Percentiles rank a stretch among this genome's conserved stretches.
phyloP scores from a whole-genome alignment of 306 rosid genomes.

The Acacia confusa region DNA sequence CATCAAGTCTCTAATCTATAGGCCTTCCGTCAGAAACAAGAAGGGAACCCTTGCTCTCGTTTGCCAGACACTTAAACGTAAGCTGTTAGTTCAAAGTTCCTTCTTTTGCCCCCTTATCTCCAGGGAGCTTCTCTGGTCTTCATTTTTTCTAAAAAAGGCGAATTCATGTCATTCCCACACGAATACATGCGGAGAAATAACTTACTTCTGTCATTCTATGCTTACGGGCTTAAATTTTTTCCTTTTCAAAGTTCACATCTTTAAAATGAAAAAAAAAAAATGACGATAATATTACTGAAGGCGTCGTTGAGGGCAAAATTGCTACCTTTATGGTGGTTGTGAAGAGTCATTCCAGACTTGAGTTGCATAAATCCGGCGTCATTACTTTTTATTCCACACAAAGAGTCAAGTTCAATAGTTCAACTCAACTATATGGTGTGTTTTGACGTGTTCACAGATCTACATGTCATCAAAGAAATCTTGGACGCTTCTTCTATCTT shows the following conservation, averaged over 20 bases:
- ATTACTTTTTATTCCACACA: neutral
- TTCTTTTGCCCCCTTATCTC: neutral
- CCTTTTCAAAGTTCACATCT: neutral
- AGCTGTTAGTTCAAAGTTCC: neutral
- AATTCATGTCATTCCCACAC: neutral
- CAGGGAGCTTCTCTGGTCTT: neutral
- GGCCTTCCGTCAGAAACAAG: slow-evolving; percentile 82
- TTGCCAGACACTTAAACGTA: slow-evolving; percentile 88
- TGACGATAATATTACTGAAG: neutral
- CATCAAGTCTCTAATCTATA: slow-evolving; percentile 80
- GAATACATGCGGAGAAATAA: neutral
- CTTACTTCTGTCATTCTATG: neutral
- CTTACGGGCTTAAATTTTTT: neutral
- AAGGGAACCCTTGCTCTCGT: slow-evolving; percentile 83
- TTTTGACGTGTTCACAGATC: slow-evolving; percentile 54
- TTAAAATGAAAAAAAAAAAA: neutral
- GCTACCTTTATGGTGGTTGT: neutral
- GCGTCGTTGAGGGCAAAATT: neutral
- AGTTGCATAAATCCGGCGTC: neutral
- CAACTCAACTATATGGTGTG: neutral
- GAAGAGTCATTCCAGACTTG: neutral
- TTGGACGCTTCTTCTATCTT: slow-evolving; percentile 46
- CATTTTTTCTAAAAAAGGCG: neutral
- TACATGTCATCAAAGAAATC: slow-evolving; percentile 67
- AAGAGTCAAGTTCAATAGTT: neutral